Percentiles rank a stretch among this genome's conserved stretches.
Evolutionary conservation across 163 green algal species (phyloP).

Genomic region (Scenedesmus sp.): DNA sequence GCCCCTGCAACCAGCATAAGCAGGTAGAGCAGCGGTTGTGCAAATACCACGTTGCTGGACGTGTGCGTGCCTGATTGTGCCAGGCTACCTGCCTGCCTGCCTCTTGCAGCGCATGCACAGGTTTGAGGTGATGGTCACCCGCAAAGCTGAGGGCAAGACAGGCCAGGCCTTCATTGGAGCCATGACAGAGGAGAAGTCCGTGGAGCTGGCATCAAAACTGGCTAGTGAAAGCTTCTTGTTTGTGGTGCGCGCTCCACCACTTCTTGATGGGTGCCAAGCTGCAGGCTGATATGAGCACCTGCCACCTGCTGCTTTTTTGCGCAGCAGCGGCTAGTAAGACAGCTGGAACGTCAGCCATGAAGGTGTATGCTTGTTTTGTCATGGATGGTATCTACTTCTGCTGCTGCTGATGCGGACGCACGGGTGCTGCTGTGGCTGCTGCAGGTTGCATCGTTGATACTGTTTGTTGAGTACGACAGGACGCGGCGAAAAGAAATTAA

Average conservation of each 20-base stretch:
- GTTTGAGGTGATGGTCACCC: slow-evolving; percentile 82
- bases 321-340: not conserved
- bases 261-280: not conserved
- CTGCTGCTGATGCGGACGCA: not conserved
- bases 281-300: not conserved
- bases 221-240: slow-evolving; percentile 88
- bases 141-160: slow-evolving; percentile 83
- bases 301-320: not conserved
- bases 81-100: not conserved
- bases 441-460: slow-evolving; percentile 46
- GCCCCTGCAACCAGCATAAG: not conserved
- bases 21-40: not conserved
- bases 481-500: slow-evolving; percentile 41
- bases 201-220: slow-evolving; percentile 89
- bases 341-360: not conserved
- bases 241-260: slow-evolving; percentile 32
- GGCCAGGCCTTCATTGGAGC: slow-evolving; percentile 84
- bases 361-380: not conserved
- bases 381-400: not conserved
- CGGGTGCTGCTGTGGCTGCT: not conserved
- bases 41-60: not conserved
- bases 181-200: slow-evolving; percentile 88
- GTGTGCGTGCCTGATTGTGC: not conserved
- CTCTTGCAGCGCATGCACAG: slow-evolving; percentile 80
- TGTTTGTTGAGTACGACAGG: slow-evolving; percentile 54